Percentiles rank a stretch among this genome's conserved stretches.
Evolutionary conservation across 1,139 yeast genomes (phyloP).

Genomic region (Geotrichum macrosporum): DNA sequence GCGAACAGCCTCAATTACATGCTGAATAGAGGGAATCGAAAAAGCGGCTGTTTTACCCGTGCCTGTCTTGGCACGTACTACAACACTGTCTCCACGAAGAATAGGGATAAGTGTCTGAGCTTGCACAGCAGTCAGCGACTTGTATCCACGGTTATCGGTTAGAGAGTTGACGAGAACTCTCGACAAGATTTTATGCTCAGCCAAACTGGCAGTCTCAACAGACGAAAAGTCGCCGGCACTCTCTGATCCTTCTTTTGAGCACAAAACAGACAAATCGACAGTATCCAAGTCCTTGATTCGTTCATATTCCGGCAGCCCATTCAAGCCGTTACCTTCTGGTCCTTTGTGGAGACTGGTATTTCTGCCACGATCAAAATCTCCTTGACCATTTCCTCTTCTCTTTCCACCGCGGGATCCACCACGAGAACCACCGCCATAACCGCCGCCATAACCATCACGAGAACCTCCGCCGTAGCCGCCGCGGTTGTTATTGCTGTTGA

Average conservation of each 20-base stretch:
- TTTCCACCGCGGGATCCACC: slow-evolving; percentile 6
- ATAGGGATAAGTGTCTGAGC: slow-evolving; percentile 66
- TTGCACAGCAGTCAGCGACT: slow-evolving; percentile 71
- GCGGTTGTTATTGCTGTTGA: background rate
- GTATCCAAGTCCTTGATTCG: slow-evolving; percentile 27
- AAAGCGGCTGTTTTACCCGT: slow-evolving; percentile 93
- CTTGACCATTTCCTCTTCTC: slow-evolving; percentile 14
- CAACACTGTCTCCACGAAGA: slow-evolving; percentile 55
- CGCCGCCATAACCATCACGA: background rate
- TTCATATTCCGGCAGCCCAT: slow-evolving; percentile 35
- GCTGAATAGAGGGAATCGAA: slow-evolving; percentile 71
- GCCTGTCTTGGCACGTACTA: slow-evolving; percentile 90
- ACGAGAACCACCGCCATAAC: background rate
- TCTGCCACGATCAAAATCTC: slow-evolving; percentile 23
- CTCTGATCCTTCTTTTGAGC: slow-evolving; percentile 18
- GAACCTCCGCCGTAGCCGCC: slow-evolving; percentile 4
- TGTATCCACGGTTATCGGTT: slow-evolving; percentile 34
- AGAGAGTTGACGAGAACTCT: slow-evolving; percentile 38
- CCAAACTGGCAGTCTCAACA: slow-evolving; percentile 33
- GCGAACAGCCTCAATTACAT: slow-evolving; percentile 40
- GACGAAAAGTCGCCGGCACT: slow-evolving; percentile 30
- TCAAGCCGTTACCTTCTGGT: slow-evolving; percentile 35
- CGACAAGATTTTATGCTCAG: slow-evolving; percentile 32
- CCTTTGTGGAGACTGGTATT: slow-evolving; percentile 24
- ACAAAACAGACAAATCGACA: slow-evolving; percentile 17